A percentile compares a stretch with the other conserved stretches of the same genome.
phyloP scores from a whole-genome alignment of 176 grass and related monocot genomes.

The Zoysia pacifica region DNA sequence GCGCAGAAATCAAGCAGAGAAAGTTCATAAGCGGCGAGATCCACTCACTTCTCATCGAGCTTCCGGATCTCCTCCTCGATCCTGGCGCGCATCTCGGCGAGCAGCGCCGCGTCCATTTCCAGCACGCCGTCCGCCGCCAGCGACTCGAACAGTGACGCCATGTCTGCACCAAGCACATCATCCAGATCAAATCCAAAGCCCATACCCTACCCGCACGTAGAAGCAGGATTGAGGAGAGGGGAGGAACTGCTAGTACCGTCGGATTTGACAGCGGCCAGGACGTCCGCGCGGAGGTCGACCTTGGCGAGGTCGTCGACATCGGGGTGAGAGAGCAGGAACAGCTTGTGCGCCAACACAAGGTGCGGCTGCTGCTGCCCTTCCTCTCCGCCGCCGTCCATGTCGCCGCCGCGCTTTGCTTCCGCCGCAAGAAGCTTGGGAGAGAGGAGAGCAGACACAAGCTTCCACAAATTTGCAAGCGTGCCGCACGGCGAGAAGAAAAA shows the following conservation, averaged over 20 bases:
- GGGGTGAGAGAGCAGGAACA: conserved; percentile 76
- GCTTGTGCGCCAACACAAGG: conserved; percentile 78
- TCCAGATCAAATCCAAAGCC: conserved; percentile 21
- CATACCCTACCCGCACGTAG: background rate
- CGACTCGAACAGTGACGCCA: conserved; percentile 81
- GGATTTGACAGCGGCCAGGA: conserved; percentile 72
- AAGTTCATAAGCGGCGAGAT: conserved; percentile 33
- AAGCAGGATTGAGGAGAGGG: conserved; percentile 1
- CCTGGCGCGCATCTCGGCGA: conserved; percentile 67
- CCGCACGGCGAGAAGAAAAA: background rate
- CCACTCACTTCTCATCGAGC: conserved; percentile 88
- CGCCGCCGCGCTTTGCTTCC: conserved; percentile 47
- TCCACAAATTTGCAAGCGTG: background rate
- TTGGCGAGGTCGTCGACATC: conserved; percentile 91
- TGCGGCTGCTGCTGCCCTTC: conserved; percentile 79
- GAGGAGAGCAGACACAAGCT: background rate
- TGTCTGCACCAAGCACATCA: conserved; percentile 49
- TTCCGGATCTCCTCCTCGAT: conserved; percentile 84
- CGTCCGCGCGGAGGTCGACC: conserved; percentile 84
- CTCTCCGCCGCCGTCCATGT: conserved; percentile 54
- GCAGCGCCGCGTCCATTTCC: conserved; percentile 71
- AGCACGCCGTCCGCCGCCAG: conserved; percentile 62
- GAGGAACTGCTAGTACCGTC: conserved; percentile 51
- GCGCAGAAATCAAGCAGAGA: conserved; percentile 14
- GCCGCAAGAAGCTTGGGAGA: conserved; percentile 45